phyloP scores from a whole-genome alignment of 129 eudicot species.

The Escallonia herrerae region DNA sequence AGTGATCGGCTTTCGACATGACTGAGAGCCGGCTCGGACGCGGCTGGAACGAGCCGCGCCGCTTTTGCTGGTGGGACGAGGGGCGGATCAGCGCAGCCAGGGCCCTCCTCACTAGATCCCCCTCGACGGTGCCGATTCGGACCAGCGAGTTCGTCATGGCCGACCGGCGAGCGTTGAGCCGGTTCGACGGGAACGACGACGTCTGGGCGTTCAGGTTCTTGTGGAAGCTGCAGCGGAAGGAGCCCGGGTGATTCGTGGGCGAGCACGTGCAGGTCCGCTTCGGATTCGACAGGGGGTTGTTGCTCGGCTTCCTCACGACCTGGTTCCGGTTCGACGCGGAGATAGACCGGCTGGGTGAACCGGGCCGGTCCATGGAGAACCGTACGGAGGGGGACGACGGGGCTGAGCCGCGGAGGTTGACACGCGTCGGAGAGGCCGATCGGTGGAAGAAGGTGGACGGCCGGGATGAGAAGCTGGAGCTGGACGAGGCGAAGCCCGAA shows the following conservation, averaged over 20 bases:
- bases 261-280: conserved; percentile 87
- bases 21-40: conserved; percentile 70
- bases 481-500: conserved; percentile 29
- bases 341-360: conserved; percentile 48
- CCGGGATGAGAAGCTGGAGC: conserved; percentile 34
- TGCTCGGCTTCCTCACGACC: conserved; percentile 28
- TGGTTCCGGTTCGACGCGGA: conserved; percentile 30
- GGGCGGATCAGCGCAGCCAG: conserved; percentile 85
- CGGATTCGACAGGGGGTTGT: conserved; percentile 19
- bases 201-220: conserved; percentile 26
- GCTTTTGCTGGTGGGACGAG: conserved; percentile 67
- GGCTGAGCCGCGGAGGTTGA: conserved; percentile 14
- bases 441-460: conserved; percentile 23
- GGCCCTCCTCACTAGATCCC: conserved; percentile 75
- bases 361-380: conserved; percentile 44
- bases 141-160: conserved; percentile 92
- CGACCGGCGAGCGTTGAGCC: conserved; percentile 68
- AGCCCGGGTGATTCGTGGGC: conserved; percentile 91
- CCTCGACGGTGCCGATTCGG: conserved; percentile 79
- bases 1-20: conserved; percentile 46
- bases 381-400: conserved; percentile 39
- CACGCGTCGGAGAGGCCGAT: conserved; percentile 43
- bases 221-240: conserved; percentile 76
- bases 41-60: conserved; percentile 58
- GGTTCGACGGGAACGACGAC: conserved; percentile 43